Evolutionary conservation across 2,329 filamentous ascomycete genomes (phyloP), one percentile per base, ranked within the genome.

Genomic region (Mycogone perniciosa): DNA sequence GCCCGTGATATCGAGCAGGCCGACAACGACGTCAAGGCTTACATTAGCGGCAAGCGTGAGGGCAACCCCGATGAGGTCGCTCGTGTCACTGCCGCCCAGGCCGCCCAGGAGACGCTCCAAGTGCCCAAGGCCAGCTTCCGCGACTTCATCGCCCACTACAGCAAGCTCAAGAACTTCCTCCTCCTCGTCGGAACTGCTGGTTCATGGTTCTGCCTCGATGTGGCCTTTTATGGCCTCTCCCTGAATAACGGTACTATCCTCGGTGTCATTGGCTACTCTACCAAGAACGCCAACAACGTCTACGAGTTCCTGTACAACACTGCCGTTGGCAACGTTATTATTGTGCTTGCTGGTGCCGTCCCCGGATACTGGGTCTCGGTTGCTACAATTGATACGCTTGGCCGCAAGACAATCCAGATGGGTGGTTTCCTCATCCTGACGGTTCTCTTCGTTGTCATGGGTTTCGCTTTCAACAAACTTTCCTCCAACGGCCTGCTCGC

Each of bases 311-410:
- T 89, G 55, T 84, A 82, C 73, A 88, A 87, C 69, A 88, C 82
- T 6, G 85, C 87, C 45, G 77, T 89, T 20, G 88, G 88, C 7
- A 90, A 92, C 71, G 71, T 91, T 59, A 88, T 91, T 58, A 77
- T 91, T 46, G 83, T 90, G 58, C 81, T 86, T 53, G 87, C 88
- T 4, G 88, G 87, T 51, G 85, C 88, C 44, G 86, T 91, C 10
- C 88, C 88, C 0, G 88, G 88, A 10, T 91, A 91, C 74, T 91
- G 87, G 87, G 79, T 89, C 11, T 88, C 86, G 0, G 86, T 90
- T 5, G 82, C 82, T 1, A 82, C 80, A 1, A 80, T 89, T 51
- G 87, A 92, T 67, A 86, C 77, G 1, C 60, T 90, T 10, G 88
- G 87, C 48, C 85, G 88, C 61, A 90, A 89, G 73, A 80, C 86